phyloP scores from a whole-genome alignment of 306 rosid genomes.

The Cucurbita maxima region DNA sequence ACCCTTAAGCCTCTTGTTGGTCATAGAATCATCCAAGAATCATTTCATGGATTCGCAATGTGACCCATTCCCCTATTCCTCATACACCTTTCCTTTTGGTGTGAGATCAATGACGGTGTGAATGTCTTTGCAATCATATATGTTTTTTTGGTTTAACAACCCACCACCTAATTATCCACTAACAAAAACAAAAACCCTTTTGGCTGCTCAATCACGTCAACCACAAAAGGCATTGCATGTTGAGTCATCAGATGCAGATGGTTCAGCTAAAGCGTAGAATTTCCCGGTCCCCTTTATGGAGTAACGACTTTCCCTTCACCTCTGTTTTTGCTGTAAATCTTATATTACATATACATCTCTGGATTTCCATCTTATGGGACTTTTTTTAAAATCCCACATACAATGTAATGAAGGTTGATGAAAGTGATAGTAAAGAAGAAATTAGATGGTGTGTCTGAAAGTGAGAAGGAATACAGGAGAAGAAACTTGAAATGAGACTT shows the following conservation, averaged over 20 bases:
- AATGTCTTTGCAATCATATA: neutral
- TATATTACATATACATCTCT: neutral
- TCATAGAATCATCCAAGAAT: conserved; percentile 6
- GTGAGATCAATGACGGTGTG: neutral
- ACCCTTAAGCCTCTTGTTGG: neutral
- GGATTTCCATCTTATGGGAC: neutral
- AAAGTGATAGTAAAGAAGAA: neutral
- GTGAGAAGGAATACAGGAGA: neutral
- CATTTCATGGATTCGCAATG: neutral
- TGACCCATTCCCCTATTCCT: too few relatives aligned
- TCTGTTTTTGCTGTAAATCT: neutral
- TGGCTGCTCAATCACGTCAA: conserved; percentile 16
- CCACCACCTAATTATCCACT: conserved; percentile 12
- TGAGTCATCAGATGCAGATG: conserved; percentile 11
- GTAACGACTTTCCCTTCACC: neutral
- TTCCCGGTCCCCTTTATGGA: neutral
- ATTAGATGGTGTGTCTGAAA: too few relatives aligned
- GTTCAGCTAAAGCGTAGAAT: conserved; percentile 2
- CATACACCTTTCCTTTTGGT: neutral
- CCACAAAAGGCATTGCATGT: neutral
- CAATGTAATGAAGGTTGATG: neutral
- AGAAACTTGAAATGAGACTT: neutral
- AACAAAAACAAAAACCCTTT: conserved; percentile 3
- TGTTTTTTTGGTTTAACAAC: neutral
- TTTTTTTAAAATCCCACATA: neutral